Conservation (phyloP, 2,329 filamentous ascomycete genomes). For the Grosmannia huntii region DNA sequence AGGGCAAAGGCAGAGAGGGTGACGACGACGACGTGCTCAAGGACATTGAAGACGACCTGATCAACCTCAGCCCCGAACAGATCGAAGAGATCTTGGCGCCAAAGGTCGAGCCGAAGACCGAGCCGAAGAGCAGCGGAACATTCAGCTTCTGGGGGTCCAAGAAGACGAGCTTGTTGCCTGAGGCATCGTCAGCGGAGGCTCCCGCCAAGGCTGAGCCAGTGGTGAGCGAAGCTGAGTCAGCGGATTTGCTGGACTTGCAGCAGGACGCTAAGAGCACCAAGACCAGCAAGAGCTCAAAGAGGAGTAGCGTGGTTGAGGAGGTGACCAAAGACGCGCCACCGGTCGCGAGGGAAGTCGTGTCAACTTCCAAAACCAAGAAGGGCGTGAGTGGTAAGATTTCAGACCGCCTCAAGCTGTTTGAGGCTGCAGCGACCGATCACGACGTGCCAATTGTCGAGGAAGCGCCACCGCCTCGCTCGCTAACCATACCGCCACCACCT, state of each 20-base stretch:
- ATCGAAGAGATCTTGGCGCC: constrained; percentile 28
- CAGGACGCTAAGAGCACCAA: constrained; percentile 6
- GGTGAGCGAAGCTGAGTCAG: constrained; percentile 6
- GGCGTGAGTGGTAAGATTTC: constrained; percentile 38
- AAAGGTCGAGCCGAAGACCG: constrained; percentile 13
- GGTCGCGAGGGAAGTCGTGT: neutral
- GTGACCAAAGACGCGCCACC: constrained; percentile 7
- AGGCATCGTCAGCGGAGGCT: constrained; percentile 1
- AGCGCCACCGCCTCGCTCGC: constrained; percentile 7
- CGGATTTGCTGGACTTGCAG: constrained; percentile 3
- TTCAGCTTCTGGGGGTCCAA: constrained; percentile 48
- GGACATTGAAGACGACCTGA: constrained; percentile 14
- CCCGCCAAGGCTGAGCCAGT: neutral
- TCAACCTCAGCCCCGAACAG: constrained; percentile 28
- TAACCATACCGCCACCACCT: constrained; percentile 22
- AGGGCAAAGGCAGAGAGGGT: constrained; percentile 12
- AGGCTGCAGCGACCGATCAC: constrained; percentile 27
- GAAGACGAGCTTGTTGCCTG: constrained; percentile 25
- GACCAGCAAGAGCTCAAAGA: constrained; percentile 24
- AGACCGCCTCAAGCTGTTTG: constrained; percentile 44
- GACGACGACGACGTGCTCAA: constrained; percentile 18
- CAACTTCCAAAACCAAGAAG: constrained; percentile 26
- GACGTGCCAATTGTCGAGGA: constrained; percentile 10
- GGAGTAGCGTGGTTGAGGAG: constrained; percentile 15
- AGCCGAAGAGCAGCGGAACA: constrained; percentile 18